A percentile compares a stretch with the other conserved stretches of the same genome.
phyloP scores from a whole-genome alignment of 2,329 filamentous ascomycete genomes.

The Colletotrichum sp. region DNA sequence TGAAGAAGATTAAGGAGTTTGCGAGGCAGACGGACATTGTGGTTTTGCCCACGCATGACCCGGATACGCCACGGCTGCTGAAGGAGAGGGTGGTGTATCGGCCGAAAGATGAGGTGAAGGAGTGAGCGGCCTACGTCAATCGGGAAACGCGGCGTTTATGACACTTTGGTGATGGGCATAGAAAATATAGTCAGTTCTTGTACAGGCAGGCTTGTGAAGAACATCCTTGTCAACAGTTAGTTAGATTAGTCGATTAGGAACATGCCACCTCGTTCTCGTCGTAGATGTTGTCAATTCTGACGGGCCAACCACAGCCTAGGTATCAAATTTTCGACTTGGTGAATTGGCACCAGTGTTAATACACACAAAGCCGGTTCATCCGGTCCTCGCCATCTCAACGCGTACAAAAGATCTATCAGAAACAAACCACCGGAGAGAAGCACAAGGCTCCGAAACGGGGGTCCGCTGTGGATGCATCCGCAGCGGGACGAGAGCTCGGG shows the following conservation, averaged over 20 bases:
- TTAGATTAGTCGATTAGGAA: not conserved
- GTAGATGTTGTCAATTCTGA: not conserved
- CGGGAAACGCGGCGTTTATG: not conserved
- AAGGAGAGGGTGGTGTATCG: slow-evolving; percentile 4
- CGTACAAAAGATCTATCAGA: not conserved
- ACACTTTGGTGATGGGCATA: not conserved
- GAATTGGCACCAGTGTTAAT: not conserved
- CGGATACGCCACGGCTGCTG: slow-evolving; percentile 1
- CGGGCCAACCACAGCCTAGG: not conserved
- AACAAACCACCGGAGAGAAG: not conserved
- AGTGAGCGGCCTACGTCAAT: not conserved
- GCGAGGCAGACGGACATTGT: slow-evolving; percentile 28
- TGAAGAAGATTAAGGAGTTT: slow-evolving; percentile 35
- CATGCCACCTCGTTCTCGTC: not conserved
- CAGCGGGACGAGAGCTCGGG: not conserved
- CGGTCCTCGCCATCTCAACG: not conserved
- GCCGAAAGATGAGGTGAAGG: not conserved
- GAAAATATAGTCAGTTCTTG: not conserved
- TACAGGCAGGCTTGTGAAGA: not conserved
- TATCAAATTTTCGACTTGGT: not conserved
- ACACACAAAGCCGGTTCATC: not conserved
- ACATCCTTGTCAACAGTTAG: not conserved
- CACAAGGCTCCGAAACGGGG: not conserved
- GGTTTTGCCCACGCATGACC: slow-evolving; percentile 31
- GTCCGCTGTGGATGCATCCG: not conserved